phyloP scores from a whole-genome alignment of 163 green algal species.

The Scenedesmus sp. region DNA sequence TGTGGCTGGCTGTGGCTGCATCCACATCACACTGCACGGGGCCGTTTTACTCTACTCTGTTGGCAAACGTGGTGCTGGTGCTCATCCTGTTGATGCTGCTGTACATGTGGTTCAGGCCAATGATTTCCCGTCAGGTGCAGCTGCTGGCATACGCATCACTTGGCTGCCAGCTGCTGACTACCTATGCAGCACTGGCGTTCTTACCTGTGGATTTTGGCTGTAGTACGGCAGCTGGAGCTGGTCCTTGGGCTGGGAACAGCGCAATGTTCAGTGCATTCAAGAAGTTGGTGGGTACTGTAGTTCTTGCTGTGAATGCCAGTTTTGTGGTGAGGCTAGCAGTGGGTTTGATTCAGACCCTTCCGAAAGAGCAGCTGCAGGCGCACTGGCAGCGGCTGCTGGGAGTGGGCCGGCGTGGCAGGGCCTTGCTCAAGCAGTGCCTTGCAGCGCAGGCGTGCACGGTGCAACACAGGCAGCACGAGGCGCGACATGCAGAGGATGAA shows the following conservation, averaged over 20 bases:
- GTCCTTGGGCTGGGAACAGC: neutral
- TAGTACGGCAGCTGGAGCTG: neutral
- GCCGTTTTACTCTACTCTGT: neutral
- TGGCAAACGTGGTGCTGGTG: conserved; percentile 9
- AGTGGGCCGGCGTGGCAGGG: neutral
- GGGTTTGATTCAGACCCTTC: neutral
- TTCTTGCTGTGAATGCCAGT: neutral
- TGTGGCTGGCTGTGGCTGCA: neutral
- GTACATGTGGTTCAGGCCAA: conserved; percentile 7
- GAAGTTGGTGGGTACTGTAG: neutral
- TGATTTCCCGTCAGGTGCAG: neutral
- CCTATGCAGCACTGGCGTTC: conserved; percentile 27
- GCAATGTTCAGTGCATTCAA: neutral
- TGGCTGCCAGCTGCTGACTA: conserved; percentile 7
- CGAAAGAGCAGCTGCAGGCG: neutral
- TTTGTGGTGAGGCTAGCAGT: neutral
- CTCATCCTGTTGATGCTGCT: conserved; percentile 9
- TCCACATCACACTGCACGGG: neutral
- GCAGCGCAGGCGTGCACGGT: neutral
- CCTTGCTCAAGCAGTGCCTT: neutral
- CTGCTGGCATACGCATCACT: neutral
- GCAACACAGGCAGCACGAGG: neutral
- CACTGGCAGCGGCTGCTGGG: no score
- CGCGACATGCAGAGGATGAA: neutral
- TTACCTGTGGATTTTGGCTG: neutral